These are phyloP conservation scores for Umbelopsis sp. DNA, from an alignment of 192 early-diverging fungal genomes.

Conservation along the genomic window DNA sequence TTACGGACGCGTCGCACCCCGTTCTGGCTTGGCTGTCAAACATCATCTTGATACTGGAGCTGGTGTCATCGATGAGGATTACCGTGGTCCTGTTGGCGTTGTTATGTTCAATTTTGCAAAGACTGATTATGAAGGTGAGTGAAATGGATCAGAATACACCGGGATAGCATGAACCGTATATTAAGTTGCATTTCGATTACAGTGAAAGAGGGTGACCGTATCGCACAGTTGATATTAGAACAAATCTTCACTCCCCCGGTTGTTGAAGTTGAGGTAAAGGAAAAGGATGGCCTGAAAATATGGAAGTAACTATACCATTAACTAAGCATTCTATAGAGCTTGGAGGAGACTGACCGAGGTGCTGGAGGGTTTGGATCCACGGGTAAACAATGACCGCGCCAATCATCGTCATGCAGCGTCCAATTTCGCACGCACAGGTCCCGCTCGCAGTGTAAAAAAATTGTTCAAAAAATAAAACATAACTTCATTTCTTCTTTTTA, in stretches of 20 bases:
- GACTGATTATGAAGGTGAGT: constrained; percentile 48
- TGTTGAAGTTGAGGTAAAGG: constrained; percentile 74
- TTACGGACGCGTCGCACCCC: constrained; percentile 95
- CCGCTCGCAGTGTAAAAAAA: background rate
- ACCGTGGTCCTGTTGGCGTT: constrained; percentile 84
- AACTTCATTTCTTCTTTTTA: constrained; percentile 13
- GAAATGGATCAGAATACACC: background rate
- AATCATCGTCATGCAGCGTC: background rate
- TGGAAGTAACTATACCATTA: background rate
- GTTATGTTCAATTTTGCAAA: constrained; percentile 90
- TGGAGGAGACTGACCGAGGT: constrained; percentile 63
- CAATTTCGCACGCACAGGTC: constrained; percentile 14
- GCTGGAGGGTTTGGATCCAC: constrained; percentile 72
- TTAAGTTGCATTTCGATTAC: constrained; percentile 26
- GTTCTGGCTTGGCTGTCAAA: constrained; percentile 90
- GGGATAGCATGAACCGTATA: background rate
- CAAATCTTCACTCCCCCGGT: constrained; percentile 79
- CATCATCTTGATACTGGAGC: constrained; percentile 88
- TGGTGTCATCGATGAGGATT: constrained; percentile 92
- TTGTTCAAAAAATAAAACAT: background rate
- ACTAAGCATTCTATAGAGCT: constrained; percentile 25
- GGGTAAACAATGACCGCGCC: constrained; percentile 37
- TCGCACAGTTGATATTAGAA: constrained; percentile 96
- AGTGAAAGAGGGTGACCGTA: constrained; percentile 88
- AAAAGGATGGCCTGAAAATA: background rate